phyloP scores from a whole-genome alignment of 179 eudicot species.

The Camellia oleifera region DNA sequence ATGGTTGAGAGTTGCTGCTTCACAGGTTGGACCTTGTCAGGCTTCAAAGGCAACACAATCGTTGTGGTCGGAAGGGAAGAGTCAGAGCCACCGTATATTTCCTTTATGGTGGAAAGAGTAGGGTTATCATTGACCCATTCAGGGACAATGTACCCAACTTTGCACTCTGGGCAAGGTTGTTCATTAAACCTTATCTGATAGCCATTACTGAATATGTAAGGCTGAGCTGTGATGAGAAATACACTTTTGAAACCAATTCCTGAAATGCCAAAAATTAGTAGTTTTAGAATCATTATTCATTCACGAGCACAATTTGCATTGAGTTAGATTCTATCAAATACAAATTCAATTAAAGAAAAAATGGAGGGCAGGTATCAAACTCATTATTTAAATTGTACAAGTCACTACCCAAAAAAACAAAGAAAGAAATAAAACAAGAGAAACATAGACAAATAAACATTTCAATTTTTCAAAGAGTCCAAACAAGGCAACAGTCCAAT shows the following conservation, averaged over 20 bases:
- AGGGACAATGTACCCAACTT: conserved; percentile 67
- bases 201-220: conserved; percentile 74
- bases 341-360: no score
- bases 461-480: no score
- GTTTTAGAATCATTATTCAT: not conserved
- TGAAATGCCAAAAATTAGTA: conserved; percentile 16
- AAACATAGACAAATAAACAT: no score
- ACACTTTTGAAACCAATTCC: conserved; percentile 84
- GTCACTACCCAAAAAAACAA: no score
- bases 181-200: conserved; percentile 64
- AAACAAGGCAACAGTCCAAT: no score
- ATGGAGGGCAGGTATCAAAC: no score
- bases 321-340: no score
- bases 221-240: conserved; percentile 56
- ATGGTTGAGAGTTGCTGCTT: conserved; percentile 58
- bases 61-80: conserved; percentile 52
- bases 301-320: no score
- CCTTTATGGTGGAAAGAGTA: conserved; percentile 36
- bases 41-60: conserved; percentile 59
- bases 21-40: conserved; percentile 51
- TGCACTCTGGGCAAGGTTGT: conserved; percentile 52
- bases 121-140: conserved; percentile 71
- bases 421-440: no score
- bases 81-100: conserved; percentile 37
- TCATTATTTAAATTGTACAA: no score